Evolutionary conservation across 2,329 filamentous ascomycete genomes (phyloP).

Genomic region (Fusarium euwallaceae): DNA sequence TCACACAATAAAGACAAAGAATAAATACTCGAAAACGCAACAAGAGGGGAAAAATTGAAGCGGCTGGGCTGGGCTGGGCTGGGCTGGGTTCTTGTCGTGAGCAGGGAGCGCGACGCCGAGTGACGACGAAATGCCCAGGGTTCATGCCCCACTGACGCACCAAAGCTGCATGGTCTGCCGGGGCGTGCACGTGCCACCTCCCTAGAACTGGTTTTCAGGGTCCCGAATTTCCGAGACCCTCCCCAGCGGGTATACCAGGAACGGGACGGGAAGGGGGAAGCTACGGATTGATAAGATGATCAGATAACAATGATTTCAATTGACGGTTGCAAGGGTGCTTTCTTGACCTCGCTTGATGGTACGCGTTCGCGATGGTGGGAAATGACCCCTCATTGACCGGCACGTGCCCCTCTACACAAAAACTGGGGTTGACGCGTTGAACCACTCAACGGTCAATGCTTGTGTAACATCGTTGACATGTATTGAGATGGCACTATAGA

Average conservation of each 20-base stretch:
- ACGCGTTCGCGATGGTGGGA: not conserved
- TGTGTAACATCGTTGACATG: not conserved
- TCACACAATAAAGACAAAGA: slow-evolving; percentile 18
- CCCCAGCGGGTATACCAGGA: not conserved
- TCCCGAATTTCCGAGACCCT: slow-evolving; percentile 7
- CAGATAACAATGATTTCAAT: slow-evolving; percentile 29
- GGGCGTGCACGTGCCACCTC: slow-evolving; percentile 42
- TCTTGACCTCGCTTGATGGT: not conserved
- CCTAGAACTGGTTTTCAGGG: slow-evolving; percentile 33
- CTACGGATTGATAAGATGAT: slow-evolving; percentile 39
- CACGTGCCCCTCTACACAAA: not conserved
- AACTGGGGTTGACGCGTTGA: not conserved
- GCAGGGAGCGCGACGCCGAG: slow-evolving; percentile 31
- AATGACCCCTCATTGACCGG: not conserved
- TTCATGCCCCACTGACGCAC: slow-evolving; percentile 40
- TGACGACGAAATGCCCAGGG: slow-evolving; percentile 43
- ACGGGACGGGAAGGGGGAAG: not conserved
- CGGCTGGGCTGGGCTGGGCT: not conserved
- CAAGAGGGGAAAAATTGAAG: slow-evolving; percentile 2
- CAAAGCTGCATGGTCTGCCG: slow-evolving; percentile 35
- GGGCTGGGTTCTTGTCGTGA: slow-evolving; percentile 22
- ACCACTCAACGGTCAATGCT: not conserved
- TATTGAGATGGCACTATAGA: not conserved
- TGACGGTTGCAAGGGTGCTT: not conserved
- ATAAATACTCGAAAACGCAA: slow-evolving; percentile 20